Conservation (phyloP, 805 yeast genomes). For the Isabelozyma heimii region DNA sequence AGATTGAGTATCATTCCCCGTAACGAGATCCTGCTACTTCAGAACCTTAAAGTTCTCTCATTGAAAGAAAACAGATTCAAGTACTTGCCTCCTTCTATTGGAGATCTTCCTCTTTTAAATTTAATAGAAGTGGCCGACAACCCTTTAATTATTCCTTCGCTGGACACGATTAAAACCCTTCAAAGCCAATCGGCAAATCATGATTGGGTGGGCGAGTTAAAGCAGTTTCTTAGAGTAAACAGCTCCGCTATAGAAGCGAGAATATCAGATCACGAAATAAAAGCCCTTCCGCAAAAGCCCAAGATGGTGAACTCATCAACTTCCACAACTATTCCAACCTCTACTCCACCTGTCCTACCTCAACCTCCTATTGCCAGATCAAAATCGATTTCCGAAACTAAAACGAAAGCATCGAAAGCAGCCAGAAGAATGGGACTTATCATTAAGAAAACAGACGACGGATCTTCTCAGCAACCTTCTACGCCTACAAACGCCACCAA, state of each 20-base stretch:
- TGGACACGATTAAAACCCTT: slow-evolving; percentile 27
- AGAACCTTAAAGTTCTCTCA: slow-evolving; percentile 54
- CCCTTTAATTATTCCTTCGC: slow-evolving; percentile 53
- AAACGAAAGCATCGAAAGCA: slow-evolving; percentile 57
- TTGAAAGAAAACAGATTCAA: slow-evolving; percentile 57
- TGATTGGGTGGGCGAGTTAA: slow-evolving; percentile 46
- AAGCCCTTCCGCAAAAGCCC: slow-evolving; percentile 1
- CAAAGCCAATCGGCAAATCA: slow-evolving; percentile 36
- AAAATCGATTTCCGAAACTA: slow-evolving; percentile 34
- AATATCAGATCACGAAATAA: slow-evolving; percentile 15
- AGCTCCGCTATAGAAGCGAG: slow-evolving; percentile 26
- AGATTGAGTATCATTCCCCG: slow-evolving; percentile 46
- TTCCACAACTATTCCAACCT: not conserved
- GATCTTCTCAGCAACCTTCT: slow-evolving; percentile 3
- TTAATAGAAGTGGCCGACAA: slow-evolving; percentile 63
- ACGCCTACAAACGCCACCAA: not conserved
- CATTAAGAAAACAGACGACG: slow-evolving; percentile 41
- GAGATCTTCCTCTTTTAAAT: slow-evolving; percentile 49
- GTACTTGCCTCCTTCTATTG: slow-evolving; percentile 51
- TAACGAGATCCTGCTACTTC: slow-evolving; percentile 36
- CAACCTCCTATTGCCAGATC: slow-evolving; percentile 23
- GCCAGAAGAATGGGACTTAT: slow-evolving; percentile 77
- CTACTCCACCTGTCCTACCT: slow-evolving; percentile 2
- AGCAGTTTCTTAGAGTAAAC: slow-evolving; percentile 36
- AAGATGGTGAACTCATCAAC: not conserved